Base-by-base conservation (phyloP, 31 red algal species). In the Asparagopsis taxiformis region DNA sequence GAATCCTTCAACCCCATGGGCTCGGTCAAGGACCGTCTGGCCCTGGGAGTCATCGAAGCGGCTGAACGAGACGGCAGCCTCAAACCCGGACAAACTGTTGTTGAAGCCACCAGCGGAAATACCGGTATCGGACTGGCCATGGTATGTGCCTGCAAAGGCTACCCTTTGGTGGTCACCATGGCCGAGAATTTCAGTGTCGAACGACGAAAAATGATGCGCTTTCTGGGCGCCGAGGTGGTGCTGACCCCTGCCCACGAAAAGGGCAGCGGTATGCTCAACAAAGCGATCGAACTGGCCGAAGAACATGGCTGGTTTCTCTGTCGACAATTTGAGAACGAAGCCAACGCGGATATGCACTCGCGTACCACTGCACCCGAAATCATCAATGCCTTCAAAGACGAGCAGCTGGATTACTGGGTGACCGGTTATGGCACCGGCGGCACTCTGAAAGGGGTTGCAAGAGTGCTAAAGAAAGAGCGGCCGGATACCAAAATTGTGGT, bases 51-150 rank as follows among this genome's bases (percentile, higher is more conserved):
- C 21, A 22, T 79, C 3, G 3, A n/a, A 8, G 75, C 66, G 28
- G 75, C 75, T 9, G 75, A 79, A 38, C 5, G 49, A 38, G 17
- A 36, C 16, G 68, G 75, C 7, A 17, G 44, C 28, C 65, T 79
- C n/a, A 79, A 49, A 46, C 75, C 7, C 4, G 75, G 75, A 41
- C 39, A 25, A 2, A 72, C 68, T 20, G 50, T 79, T 11, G 62
- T 79, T 6, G 75, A 79, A 34, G 62, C 62, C 62, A 79, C 75
- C 3, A 38, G 65, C 9, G 75, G 75, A 16, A 79, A 79, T 65
- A 79, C 75, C 6, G 75, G 75, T 21, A 70, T 79, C 29, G 75
- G 75, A 8, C 57, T 79, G 23, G 66, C 75, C 20, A 21, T 79
- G 2, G 24, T 79, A 8, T 62, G 33, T 5, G 31, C 25, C 22